A percentile compares a stretch with the other conserved stretches of the same genome.
Conservation (phyloP, 345 rosid species). For the Salix koriyanagi region DNA sequence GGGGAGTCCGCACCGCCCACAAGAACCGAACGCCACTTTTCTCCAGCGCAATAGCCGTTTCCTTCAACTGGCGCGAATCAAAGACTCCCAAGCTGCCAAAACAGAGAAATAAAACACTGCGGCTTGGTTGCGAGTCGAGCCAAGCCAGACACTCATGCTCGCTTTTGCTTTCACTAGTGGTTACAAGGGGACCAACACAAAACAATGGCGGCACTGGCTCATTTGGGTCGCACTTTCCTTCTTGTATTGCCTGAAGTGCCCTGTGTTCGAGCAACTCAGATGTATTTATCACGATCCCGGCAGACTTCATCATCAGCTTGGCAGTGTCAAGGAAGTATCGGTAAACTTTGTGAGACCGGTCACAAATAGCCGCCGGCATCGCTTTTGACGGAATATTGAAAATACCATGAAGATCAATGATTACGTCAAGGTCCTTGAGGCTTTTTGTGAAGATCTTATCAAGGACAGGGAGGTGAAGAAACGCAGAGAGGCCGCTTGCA, state of each 20-base stretch:
- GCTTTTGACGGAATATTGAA: slow-evolving; percentile 31
- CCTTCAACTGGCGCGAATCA: slow-evolving; percentile 28
- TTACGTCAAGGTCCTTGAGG: slow-evolving; percentile 34
- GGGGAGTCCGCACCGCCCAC: slow-evolving; percentile 45
- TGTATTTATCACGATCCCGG: slow-evolving; percentile 33
- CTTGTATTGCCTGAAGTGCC: slow-evolving; percentile 17
- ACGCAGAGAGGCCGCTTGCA: slow-evolving; percentile 31
- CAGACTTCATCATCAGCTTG: slow-evolving; percentile 17
- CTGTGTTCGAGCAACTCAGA: slow-evolving; percentile 30
- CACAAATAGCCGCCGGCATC: slow-evolving; percentile 24
- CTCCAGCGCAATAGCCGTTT: slow-evolving; percentile 42
- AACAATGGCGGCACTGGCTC: slow-evolving; percentile 26
- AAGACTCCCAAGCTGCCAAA: slow-evolving; percentile 42
- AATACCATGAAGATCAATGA: slow-evolving; percentile 38
- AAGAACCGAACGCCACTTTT: slow-evolving; percentile 33
- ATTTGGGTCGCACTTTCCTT: slow-evolving; percentile 27
- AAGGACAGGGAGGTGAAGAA: slow-evolving; percentile 32
- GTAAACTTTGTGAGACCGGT: slow-evolving; percentile 30
- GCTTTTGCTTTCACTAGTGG: neutral
- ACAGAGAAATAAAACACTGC: slow-evolving; percentile 34
- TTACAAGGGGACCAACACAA: slow-evolving; percentile 34
- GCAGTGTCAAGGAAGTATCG: slow-evolving; percentile 14
- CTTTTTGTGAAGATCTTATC: slow-evolving; percentile 27
- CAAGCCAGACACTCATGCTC: slow-evolving; percentile 28
- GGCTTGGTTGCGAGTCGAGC: slow-evolving; percentile 32